phyloP scores from a whole-genome alignment of 176 grass and related monocot species.

The Rhipidocladum racemiflorum region DNA sequence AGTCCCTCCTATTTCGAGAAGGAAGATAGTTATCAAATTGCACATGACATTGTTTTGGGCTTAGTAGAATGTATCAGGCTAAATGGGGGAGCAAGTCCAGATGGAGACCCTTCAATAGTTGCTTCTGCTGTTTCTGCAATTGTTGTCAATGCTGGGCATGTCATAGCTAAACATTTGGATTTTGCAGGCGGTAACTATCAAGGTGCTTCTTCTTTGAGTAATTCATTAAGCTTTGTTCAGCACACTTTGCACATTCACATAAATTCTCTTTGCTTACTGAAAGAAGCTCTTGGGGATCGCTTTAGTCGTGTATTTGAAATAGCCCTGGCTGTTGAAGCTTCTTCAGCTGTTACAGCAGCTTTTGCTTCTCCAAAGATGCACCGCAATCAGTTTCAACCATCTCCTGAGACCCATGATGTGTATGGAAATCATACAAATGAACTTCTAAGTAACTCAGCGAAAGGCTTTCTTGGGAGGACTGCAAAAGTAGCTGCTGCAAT shows the following conservation, averaged over 20 bases:
- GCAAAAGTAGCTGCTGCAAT: conserved; percentile 78
- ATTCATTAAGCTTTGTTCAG: conserved; percentile 59
- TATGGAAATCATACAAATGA: conserved; percentile 83
- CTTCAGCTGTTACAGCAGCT: conserved; percentile 60
- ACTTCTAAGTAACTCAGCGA: conserved; percentile 52
- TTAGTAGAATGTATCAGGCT: conserved; percentile 79
- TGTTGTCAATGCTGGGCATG: conserved; percentile 68
- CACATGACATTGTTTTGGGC: conserved; percentile 76
- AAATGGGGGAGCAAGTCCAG: conserved; percentile 61
- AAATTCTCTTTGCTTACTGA: conserved; percentile 79
- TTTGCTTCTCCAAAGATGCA: conserved; percentile 74
- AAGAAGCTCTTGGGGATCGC: conserved; percentile 90
- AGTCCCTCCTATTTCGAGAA: conserved; percentile 52
- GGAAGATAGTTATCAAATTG: conserved; percentile 82
- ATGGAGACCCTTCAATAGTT: conserved; percentile 71
- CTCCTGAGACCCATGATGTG: conserved; percentile 75
- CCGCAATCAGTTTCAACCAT: conserved; percentile 87
- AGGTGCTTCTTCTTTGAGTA: conserved; percentile 46
- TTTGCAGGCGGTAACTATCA: conserved; percentile 68
- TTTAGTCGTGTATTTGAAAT: conserved; percentile 75
- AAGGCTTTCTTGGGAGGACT: conserved; percentile 64
- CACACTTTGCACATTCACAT: conserved; percentile 82
- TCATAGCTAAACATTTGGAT: conserved; percentile 83
- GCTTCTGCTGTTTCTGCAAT: conserved; percentile 85
- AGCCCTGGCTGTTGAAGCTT: conserved; percentile 80